Evolutionary conservation across 2,329 filamentous ascomycete genomes (phyloP).

Genomic region (Aureobasidium sp.): DNA sequence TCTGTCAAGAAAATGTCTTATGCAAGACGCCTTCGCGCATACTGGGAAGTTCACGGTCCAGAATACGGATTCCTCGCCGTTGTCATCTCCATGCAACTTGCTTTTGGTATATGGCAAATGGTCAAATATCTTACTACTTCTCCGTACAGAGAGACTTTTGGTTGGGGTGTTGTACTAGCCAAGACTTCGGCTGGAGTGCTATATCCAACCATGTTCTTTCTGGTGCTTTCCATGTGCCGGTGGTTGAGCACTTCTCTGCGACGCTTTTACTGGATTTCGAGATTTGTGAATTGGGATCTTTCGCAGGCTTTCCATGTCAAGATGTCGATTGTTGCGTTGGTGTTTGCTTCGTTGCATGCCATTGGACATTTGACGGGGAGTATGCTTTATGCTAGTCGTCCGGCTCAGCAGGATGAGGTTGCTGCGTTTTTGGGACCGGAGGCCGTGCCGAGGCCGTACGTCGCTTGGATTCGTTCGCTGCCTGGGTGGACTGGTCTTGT

Average conservation of each 20-base stretch:
- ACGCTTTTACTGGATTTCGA: constrained; percentile 45
- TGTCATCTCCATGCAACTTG: constrained; percentile 43
- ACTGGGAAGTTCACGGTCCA: constrained; percentile 51
- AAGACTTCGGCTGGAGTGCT: constrained; percentile 50
- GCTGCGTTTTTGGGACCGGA: constrained; percentile 40
- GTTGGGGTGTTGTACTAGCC: constrained; percentile 51
- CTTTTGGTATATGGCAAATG: constrained; percentile 50
- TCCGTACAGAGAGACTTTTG: constrained; percentile 44
- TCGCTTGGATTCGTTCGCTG: constrained; percentile 40
- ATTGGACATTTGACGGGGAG: constrained; percentile 49
- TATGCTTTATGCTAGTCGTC: constrained; percentile 45
- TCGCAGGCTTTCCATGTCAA: constrained; percentile 51
- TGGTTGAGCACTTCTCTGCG: constrained; percentile 49
- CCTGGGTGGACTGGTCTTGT: constrained; percentile 48
- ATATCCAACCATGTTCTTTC: constrained; percentile 53
- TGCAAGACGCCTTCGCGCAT: constrained; percentile 44
- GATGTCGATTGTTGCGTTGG: constrained; percentile 46
- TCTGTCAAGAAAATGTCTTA: constrained; percentile 38
- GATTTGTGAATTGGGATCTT: constrained; percentile 53
- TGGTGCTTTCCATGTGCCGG: constrained; percentile 52
- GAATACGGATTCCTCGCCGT: constrained; percentile 45
- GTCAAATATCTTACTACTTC: constrained; percentile 45
- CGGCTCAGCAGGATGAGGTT: constrained; percentile 40
- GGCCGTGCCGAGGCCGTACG: constrained; percentile 39
- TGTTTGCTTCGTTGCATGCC: constrained; percentile 47